A percentile compares a stretch with the other conserved stretches of the same genome.
Evolutionary conservation across 768 basidiomycete genomes (phyloP).

Genomic region (Podaxis carcinomalis): DNA sequence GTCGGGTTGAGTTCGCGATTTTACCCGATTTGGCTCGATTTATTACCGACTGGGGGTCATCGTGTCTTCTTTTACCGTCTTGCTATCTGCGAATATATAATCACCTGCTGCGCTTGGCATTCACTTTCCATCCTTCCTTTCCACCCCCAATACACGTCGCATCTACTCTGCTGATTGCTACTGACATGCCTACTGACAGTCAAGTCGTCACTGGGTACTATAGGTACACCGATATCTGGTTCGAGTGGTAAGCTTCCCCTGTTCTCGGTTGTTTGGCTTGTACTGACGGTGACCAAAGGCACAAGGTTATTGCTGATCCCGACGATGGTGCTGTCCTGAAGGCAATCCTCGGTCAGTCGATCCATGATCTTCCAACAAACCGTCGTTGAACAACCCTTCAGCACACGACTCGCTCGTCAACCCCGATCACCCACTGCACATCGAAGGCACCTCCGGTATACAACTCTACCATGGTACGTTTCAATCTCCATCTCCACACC

Average conservation of each 20-base stretch:
- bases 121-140: neutral
- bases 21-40: too few relatives aligned
- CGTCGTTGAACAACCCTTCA: constrained; percentile 14
- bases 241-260: constrained; percentile 53
- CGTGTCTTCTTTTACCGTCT: constrained; percentile 15
- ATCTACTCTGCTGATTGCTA: neutral
- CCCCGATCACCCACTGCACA: constrained; percentile 67
- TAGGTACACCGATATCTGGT: constrained; percentile 83
- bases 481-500: neutral
- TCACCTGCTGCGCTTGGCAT: neutral
- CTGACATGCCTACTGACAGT: constrained; percentile 17
- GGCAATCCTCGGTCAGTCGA: constrained; percentile 50
- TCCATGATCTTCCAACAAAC: neutral
- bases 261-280: neutral
- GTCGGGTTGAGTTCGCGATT: too few relatives aligned
- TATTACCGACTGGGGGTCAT: too few relatives aligned
- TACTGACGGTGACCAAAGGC: constrained; percentile 37
- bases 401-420: constrained; percentile 68
- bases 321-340: constrained; percentile 61
- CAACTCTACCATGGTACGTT: constrained; percentile 65
- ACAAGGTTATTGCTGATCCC: constrained; percentile 48
- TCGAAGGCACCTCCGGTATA: constrained; percentile 58
- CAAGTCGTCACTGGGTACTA: constrained; percentile 69
- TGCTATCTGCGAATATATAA: constrained; percentile 6
- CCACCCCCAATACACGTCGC: neutral